These are phyloP conservation scores for Lodderomyces elongisporus DNA, from an alignment of 1,139 yeast genomes.

Conservation along the genomic window DNA sequence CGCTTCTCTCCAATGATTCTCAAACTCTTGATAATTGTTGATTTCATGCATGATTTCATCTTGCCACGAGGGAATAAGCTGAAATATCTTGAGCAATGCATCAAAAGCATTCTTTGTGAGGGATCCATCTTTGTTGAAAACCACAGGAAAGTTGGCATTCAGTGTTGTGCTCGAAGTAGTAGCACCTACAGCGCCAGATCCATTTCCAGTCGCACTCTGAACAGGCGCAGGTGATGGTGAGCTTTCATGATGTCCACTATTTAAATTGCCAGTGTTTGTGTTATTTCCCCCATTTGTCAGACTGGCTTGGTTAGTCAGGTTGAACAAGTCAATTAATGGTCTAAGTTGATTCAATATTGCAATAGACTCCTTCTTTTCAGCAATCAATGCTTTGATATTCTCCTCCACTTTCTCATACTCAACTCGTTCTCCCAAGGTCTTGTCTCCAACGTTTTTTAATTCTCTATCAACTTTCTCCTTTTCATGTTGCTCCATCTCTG, in stretches of 20 bases:
- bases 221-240: conserved; percentile 9
- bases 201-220: no score
- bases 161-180: conserved; percentile 4
- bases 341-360: conserved; percentile 18
- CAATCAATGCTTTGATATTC: conserved; percentile 17
- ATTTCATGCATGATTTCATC: conserved; percentile 29
- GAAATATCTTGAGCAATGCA: conserved; percentile 21
- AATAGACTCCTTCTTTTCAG: conserved; percentile 24
- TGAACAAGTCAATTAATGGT: conserved; percentile 27
- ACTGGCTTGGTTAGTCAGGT: conserved; percentile 13
- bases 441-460: conserved; percentile 12
- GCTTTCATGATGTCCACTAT: no score
- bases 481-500: conserved; percentile 21
- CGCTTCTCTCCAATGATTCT: conserved; percentile 30
- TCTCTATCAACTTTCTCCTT: conserved; percentile 16
- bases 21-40: conserved; percentile 24
- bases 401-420: conserved; percentile 26
- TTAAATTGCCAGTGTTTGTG: conserved; percentile 1
- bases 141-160: conserved; percentile 8
- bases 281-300: conserved; percentile 3
- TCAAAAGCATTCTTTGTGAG: conserved; percentile 26
- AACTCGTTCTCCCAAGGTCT: conserved; percentile 10
- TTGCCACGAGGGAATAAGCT: conserved; percentile 33
- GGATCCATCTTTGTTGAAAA: conserved; percentile 31
- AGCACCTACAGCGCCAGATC: conserved; percentile 2